phyloP scores from a whole-genome alignment of 176 grass and related monocot species.

The Calamus simplicifolius region DNA sequence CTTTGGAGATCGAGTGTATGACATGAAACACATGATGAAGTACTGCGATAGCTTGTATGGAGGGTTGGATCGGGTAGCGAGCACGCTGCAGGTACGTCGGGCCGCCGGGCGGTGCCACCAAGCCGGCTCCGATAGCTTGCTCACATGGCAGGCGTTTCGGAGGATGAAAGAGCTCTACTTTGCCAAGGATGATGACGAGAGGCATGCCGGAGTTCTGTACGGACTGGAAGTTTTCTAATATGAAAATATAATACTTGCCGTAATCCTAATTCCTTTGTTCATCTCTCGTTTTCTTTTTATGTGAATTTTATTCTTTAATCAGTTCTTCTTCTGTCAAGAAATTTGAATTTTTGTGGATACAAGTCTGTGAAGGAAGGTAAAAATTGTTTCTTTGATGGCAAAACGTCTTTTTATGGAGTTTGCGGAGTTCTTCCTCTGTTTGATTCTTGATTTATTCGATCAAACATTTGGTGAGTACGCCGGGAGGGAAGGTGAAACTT shows the following conservation, averaged over 20 bases:
- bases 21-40: slow-evolving; percentile 57
- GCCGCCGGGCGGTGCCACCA: slow-evolving; percentile 53
- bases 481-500: too few species aligned
- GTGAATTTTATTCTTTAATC: too few species aligned
- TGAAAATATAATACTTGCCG: background rate
- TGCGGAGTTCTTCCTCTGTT: too few species aligned
- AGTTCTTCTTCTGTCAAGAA: too few species aligned
- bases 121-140: slow-evolving; percentile 66
- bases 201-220: slow-evolving; percentile 37
- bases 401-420: too few species aligned
- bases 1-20: slow-evolving; percentile 56
- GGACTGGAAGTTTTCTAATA: slow-evolving; percentile 48
- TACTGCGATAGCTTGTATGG: slow-evolving; percentile 40
- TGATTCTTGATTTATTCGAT: too few species aligned
- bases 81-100: slow-evolving; percentile 35
- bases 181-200: slow-evolving; percentile 6
- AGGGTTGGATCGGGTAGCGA: slow-evolving; percentile 51
- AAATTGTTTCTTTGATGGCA: too few species aligned
- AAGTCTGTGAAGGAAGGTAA: too few species aligned
- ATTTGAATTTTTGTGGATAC: too few species aligned
- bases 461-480: too few species aligned
- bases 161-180: slow-evolving; percentile 52
- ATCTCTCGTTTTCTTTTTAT: too few species aligned
- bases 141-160: slow-evolving; percentile 68
- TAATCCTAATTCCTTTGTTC: too few species aligned